These are phyloP conservation scores for Pelargonium myrrhifolium DNA, from an alignment of 441 rosid species.

Conservation along the genomic window DNA sequence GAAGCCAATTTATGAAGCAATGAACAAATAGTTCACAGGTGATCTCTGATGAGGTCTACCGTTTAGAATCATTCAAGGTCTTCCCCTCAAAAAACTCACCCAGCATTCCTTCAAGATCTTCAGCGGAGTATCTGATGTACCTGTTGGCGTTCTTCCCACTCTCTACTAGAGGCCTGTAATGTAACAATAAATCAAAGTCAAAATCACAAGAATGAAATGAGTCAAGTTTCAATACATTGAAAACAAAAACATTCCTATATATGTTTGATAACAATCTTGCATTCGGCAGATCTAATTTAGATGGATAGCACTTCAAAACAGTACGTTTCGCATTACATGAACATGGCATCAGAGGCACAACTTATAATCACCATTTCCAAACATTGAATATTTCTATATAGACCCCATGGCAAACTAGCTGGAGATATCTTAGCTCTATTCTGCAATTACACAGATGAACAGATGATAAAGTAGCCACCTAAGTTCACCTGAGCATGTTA, in stretches of 20 bases:
- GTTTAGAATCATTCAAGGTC: slow-evolving; percentile 27
- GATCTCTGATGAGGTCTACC: too few relatives aligned
- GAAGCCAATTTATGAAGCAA: too few relatives aligned
- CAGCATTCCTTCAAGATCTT: slow-evolving; percentile 77
- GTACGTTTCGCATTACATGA: too few relatives aligned
- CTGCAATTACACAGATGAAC: background rate
- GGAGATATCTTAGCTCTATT: too few relatives aligned
- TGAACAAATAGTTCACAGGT: too few relatives aligned
- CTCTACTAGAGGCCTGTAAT: slow-evolving; percentile 68
- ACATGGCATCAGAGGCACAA: too few relatives aligned
- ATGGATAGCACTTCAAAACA: background rate
- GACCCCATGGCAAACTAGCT: too few relatives aligned
- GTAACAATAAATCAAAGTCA: too few relatives aligned
- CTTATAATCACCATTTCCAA: too few relatives aligned
- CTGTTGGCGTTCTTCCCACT: slow-evolving; percentile 65
- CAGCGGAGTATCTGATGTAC: slow-evolving; percentile 68
- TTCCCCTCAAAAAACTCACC: slow-evolving; percentile 86
- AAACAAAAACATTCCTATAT: background rate
- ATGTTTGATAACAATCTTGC: background rate
- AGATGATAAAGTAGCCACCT: background rate
- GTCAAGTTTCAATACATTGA: background rate
- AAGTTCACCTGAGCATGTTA: background rate
- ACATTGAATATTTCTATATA: too few relatives aligned
- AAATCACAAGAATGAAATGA: background rate
- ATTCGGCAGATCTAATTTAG: background rate